Base-by-base conservation (phyloP, 805 yeast genomes). In the Monosporozyma servazzii region DNA sequence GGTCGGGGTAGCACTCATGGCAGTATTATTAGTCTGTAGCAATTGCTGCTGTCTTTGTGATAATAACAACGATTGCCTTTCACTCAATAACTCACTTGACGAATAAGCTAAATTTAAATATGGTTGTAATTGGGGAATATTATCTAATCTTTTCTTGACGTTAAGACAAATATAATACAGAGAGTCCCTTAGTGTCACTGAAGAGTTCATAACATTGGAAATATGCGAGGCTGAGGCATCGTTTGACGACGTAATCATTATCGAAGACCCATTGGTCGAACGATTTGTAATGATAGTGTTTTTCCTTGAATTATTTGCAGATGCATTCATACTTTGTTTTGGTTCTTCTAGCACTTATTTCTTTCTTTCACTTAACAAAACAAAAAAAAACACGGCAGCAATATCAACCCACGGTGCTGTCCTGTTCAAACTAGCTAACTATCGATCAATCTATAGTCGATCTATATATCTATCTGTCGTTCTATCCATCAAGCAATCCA, bases 21-120 rank as follows among this genome's bases (percentile, higher is more conserved):
- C 45, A 51, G 11, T 47, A 49, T 30, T 51, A 52, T 45, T 48
- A 42, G 18, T 51, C 18, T 37, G 51, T 36, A 52, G 39, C 15
- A 57, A 62, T 47, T 60, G 64, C 49, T 69, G 71, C 43, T 66
- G 68, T 48, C 68, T 70, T 54, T 73, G 76, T 3, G 76, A 71
- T n/a, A 72, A 52, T 5, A 69, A 53, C 40, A 72, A 67, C 0
- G 89, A 86, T 68, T 86, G 93, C 58, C 82, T 84, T 62, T 85
- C 91, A 45, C 86, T 79, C 47, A 80, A 70, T 33, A 76, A 78
- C 61, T 85, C 90, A 6, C 89, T 86, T 13, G 81, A 73, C 11
- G 77, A 71, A 63, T 76, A 77, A 2, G 91, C 90, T 37, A 80
- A 70, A 50, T 77, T 76, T 53, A 86, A 63, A 64, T 80, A 85